Evolutionary conservation across 2,329 filamentous ascomycete genomes (phyloP).

Genomic region (Periconia sp.): DNA sequence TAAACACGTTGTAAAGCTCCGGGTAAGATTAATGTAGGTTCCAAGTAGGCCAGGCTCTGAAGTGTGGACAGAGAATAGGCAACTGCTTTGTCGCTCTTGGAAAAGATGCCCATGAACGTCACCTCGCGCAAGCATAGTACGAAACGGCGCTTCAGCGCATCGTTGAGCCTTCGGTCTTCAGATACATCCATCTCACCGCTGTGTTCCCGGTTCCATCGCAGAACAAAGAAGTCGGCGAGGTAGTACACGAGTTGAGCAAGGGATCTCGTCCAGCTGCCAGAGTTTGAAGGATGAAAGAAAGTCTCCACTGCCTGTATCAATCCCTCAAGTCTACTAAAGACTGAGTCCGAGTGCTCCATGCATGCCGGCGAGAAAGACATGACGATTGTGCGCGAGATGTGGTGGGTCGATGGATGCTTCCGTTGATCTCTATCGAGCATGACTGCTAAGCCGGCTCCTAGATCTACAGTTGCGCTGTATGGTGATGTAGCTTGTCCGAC

Average conservation of each 20-base stretch:
- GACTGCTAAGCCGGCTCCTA: slow-evolving; percentile 79
- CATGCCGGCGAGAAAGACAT: slow-evolving; percentile 90
- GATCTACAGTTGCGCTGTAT: slow-evolving; percentile 80
- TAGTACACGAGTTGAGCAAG: slow-evolving; percentile 91
- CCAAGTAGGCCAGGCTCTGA: slow-evolving; percentile 86
- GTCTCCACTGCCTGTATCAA: slow-evolving; percentile 95
- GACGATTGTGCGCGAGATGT: slow-evolving; percentile 90
- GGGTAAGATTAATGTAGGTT: slow-evolving; percentile 89
- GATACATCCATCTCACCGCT: slow-evolving; percentile 91
- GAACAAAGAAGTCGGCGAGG: slow-evolving; percentile 93
- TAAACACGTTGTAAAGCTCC: slow-evolving; percentile 96
- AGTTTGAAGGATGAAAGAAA: slow-evolving; percentile 98
- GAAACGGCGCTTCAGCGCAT: slow-evolving; percentile 84
- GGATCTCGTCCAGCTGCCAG: slow-evolving; percentile 88
- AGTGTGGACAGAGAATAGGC: slow-evolving; percentile 90
- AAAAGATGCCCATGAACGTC: slow-evolving; percentile 97
- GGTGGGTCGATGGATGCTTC: slow-evolving; percentile 89
- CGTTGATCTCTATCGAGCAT: slow-evolving; percentile 92
- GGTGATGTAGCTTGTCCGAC: slow-evolving; percentile 95
- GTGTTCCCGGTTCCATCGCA: slow-evolving; percentile 95
- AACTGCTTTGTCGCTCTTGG: slow-evolving; percentile 90
- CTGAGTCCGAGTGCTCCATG: slow-evolving; percentile 76
- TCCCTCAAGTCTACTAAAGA: slow-evolving; percentile 84
- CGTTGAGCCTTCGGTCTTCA: slow-evolving; percentile 76
- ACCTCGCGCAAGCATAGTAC: slow-evolving; percentile 89